A percentile compares a stretch with the other conserved stretches of the same genome.
phyloP scores from a whole-genome alignment of 1,284 basidiomycete species.

The Peniophora sp. region DNA sequence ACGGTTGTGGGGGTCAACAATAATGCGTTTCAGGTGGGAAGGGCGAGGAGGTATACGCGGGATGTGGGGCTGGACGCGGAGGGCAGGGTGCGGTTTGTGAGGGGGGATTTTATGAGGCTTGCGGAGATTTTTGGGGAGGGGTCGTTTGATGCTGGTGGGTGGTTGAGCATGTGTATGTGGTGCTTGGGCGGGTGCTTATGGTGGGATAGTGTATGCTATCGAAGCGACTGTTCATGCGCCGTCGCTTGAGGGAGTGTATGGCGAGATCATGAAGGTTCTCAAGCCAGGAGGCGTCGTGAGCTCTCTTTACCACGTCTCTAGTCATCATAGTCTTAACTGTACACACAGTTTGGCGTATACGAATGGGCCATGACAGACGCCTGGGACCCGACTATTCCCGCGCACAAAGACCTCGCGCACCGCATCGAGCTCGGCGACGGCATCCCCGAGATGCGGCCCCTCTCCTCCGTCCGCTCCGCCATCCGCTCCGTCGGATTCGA shows the following conservation, averaged over 20 bases:
- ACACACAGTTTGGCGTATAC: conserved; percentile 83
- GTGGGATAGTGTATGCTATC: conserved; percentile 78
- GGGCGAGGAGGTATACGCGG: conserved; percentile 81
- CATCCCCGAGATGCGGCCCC: conserved; percentile 93
- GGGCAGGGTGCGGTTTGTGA: conserved; percentile 73
- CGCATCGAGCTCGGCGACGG: conserved; percentile 91
- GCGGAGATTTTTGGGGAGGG: conserved; percentile 88
- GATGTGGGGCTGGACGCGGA: conserved; percentile 70
- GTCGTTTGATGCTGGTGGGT: conserved; percentile 86
- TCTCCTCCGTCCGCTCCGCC: conserved; percentile 70
- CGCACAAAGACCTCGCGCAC: conserved; percentile 90
- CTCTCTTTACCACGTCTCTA: conserved; percentile 14
- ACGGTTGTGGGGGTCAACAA: conserved; percentile 91
- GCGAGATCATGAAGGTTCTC: conserved; percentile 88
- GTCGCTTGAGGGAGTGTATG: conserved; percentile 92
- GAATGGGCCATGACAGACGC: conserved; percentile 98
- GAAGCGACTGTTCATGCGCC: conserved; percentile 98
- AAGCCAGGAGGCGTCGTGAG: conserved; percentile 94
- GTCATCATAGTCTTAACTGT: background rate
- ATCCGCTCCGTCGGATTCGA: conserved; percentile 83
- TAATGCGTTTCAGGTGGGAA: conserved; percentile 91
- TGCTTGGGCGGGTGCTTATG: conserved; percentile 1
- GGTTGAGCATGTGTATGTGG: background rate
- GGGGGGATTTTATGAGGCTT: conserved; percentile 97
- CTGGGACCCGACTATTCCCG: conserved; percentile 83